Percentiles rank a stretch among this genome's conserved stretches.
Evolutionary conservation across 2,329 filamentous ascomycete genomes (phyloP).

Genomic region (Huntiella bhutanensis): DNA sequence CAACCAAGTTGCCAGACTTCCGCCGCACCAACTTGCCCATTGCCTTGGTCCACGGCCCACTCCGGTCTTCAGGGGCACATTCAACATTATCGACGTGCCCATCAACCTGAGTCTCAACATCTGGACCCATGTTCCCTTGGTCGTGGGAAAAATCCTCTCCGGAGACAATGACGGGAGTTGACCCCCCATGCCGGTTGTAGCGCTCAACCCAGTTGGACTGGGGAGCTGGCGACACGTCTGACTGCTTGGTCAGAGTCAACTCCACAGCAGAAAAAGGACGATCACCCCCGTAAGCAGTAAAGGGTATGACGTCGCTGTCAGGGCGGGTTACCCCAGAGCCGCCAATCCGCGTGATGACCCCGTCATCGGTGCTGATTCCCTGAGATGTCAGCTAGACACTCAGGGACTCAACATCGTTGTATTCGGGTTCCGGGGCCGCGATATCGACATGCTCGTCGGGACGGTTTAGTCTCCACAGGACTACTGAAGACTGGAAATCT

Average conservation of each 20-base stretch:
- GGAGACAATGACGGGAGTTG: conserved; percentile 1
- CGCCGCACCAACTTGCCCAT: no score
- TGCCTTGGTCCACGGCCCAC: no score
- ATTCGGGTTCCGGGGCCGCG: conserved; percentile 4
- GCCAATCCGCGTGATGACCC: conserved; percentile 3
- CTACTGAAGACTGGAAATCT: neutral
- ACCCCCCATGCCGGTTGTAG: neutral
- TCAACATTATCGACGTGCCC: neutral
- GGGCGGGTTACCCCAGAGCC: neutral
- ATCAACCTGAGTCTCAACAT: neutral
- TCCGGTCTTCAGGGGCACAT: no score
- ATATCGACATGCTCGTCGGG: conserved; percentile 7
- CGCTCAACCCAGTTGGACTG: conserved; percentile 7
- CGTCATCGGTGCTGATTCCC: conserved; percentile 3
- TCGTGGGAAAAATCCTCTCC: neutral
- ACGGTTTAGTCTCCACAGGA: conserved; percentile 4
- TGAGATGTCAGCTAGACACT: conserved; percentile 10
- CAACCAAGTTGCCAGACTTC: no score
- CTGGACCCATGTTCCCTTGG: neutral
- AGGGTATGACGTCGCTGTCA: neutral
- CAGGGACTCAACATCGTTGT: conserved; percentile 3
- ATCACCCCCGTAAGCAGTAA: neutral
- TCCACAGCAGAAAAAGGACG: neutral
- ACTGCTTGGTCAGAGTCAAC: neutral
- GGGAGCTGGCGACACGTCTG: neutral